A percentile compares a stretch with the other conserved stretches of the same genome.
Conservation (phyloP, 306 rosid genomes). For the Vigna unguiculata region DNA sequence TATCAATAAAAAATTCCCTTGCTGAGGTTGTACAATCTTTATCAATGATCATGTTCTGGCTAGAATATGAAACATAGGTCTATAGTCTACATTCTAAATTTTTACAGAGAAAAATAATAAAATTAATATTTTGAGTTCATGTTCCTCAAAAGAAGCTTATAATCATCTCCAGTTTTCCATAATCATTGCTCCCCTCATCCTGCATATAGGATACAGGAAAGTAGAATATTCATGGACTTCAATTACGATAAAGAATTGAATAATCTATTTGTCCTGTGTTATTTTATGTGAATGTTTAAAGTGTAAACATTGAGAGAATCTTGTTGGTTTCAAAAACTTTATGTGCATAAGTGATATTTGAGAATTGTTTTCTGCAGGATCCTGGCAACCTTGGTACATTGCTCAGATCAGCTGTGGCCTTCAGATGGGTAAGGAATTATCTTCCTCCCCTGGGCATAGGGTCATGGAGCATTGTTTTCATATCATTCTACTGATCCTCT, state of each 20-base stretch:
- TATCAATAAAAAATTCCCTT: background rate
- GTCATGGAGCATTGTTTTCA: constrained; percentile 1
- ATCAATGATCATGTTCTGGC: background rate
- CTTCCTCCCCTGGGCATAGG: background rate
- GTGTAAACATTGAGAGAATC: constrained; percentile 9
- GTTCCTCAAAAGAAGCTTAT: background rate
- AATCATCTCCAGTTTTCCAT: background rate
- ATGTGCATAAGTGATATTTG: constrained; percentile 38
- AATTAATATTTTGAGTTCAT: background rate
- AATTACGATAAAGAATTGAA: constrained; percentile 4
- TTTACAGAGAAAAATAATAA: background rate
- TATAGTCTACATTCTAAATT: constrained; percentile 32
- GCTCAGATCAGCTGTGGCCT: constrained; percentile 89
- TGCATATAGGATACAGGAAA: constrained; percentile 1
- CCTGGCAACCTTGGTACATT: constrained; percentile 92
- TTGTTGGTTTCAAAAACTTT: constrained; percentile 39
- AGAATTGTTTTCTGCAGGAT: constrained; percentile 69
- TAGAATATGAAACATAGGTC: background rate
- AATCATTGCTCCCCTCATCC: background rate
- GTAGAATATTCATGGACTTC: constrained; percentile 6
- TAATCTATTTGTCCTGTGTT: constrained; percentile 19
- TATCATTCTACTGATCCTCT: background rate
- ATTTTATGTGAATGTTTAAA: constrained; percentile 7
- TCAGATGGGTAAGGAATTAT: constrained; percentile 78
- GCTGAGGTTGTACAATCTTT: background rate